These are phyloP conservation scores for Fusarium veterinarium DNA, from an alignment of 2,329 filamentous ascomycete species.

Conservation along the genomic window DNA sequence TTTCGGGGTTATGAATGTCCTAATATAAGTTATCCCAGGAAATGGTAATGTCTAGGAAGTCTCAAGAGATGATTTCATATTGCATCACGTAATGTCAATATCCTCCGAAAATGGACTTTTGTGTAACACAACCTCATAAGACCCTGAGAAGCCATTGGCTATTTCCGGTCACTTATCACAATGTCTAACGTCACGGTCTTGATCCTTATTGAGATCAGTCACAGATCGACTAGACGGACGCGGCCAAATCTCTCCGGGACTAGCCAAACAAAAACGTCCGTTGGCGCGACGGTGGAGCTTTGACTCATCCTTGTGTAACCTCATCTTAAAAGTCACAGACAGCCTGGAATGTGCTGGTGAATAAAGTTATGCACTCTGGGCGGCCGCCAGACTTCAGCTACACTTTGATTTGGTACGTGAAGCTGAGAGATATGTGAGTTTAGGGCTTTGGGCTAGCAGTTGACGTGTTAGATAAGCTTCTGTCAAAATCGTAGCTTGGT, in stretches of 20 bases:
- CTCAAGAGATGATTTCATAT: background rate
- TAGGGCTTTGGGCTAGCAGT: background rate
- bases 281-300: background rate
- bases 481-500: background rate
- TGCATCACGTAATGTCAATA: background rate
- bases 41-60: too few relatives aligned
- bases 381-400: background rate
- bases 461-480: constrained; percentile 14
- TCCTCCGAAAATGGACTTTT: background rate
- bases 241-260: background rate
- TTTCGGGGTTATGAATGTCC: too few relatives aligned
- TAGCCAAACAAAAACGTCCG: background rate
- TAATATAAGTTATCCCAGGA: too few relatives aligned
- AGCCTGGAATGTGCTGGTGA: background rate
- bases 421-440: background rate
- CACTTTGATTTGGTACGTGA: background rate
- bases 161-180: background rate
- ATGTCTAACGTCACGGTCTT: background rate
- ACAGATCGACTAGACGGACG: background rate
- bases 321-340: background rate
- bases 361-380: background rate
- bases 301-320: background rate
- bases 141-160: background rate
- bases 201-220: background rate
- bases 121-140: background rate